Conservation (phyloP, 2,329 filamentous ascomycete genomes). For the Stromatinia cepivora region DNA sequence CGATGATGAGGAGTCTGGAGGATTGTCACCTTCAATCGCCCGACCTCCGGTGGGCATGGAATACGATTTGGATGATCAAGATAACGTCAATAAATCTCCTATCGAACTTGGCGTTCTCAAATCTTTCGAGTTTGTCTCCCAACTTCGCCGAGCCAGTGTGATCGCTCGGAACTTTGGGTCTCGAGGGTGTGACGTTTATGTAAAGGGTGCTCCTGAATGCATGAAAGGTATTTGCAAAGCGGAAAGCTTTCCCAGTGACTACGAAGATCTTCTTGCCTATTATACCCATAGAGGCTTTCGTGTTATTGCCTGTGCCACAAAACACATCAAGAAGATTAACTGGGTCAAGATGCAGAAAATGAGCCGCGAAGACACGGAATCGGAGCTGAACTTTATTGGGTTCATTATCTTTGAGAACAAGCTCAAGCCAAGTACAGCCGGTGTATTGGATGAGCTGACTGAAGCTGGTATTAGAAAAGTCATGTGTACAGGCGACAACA, state of each 20-base stretch:
- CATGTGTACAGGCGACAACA: constrained; percentile 99
- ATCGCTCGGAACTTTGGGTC: constrained; percentile 86
- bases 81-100: constrained; percentile 44
- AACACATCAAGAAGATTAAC: constrained; percentile 80
- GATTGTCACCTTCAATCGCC: constrained; percentile 84
- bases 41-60: constrained; percentile 68
- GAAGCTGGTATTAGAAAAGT: constrained; percentile 83
- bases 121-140: constrained; percentile 91
- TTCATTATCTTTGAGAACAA: constrained; percentile 99
- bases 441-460: constrained; percentile 77
- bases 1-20: constrained; percentile 72
- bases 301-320: constrained; percentile 93
- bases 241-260: constrained; percentile 83
- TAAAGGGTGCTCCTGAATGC: constrained; percentile 95
- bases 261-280: constrained; percentile 81
- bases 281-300: constrained; percentile 97
- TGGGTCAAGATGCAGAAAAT: constrained; percentile 97
- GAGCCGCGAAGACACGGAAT: constrained; percentile 82
- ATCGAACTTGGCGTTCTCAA: constrained; percentile 90
- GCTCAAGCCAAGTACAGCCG: constrained; percentile 81
- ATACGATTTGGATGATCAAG: constrained; percentile 55
- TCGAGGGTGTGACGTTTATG: constrained; percentile 81
- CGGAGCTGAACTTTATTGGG: constrained; percentile 79
- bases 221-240: constrained; percentile 90
- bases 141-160: constrained; percentile 88